These are phyloP conservation scores for Leccinum subfulvum DNA, from an alignment of 1,284 basidiomycete genomes.

Conservation along the genomic window DNA sequence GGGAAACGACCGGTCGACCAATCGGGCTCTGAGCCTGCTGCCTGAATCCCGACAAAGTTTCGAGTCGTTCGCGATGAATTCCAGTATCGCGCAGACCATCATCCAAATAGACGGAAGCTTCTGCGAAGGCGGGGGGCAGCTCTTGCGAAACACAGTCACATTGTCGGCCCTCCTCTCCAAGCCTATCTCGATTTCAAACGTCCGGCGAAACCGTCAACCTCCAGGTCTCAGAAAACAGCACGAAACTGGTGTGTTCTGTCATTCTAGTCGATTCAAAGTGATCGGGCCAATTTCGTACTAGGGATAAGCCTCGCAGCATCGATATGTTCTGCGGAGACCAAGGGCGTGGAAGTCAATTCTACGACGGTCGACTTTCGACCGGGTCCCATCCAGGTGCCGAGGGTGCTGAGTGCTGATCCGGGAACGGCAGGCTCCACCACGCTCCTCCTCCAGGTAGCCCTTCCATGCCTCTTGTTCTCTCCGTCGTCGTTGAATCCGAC, in stretches of 20 bases:
- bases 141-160: slow-evolving; percentile 64
- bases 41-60: neutral
- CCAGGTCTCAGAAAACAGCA: slow-evolving; percentile 71
- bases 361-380: slow-evolving; percentile 52
- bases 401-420: slow-evolving; percentile 54
- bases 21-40: neutral
- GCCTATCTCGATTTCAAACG: slow-evolving; percentile 57
- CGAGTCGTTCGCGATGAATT: slow-evolving; percentile 12
- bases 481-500: slow-evolving; percentile 16
- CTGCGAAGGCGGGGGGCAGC: slow-evolving; percentile 68
- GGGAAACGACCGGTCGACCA: no score
- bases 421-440: slow-evolving; percentile 69
- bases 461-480: slow-evolving; percentile 65
- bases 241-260: slow-evolving; percentile 49
- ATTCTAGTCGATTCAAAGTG: neutral
- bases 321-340: slow-evolving; percentile 52
- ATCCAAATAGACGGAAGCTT: slow-evolving; percentile 43
- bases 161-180: slow-evolving; percentile 58
- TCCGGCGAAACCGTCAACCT: slow-evolving; percentile 52
- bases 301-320: slow-evolving; percentile 62
- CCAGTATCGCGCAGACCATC: slow-evolving; percentile 8
- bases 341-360: slow-evolving; percentile 53
- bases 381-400: slow-evolving; percentile 41
- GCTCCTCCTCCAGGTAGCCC: slow-evolving; percentile 66
- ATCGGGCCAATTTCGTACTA: slow-evolving; percentile 24